Conservation (phyloP, 257 asterid species). For the Nicotiana tomentosiformis region DNA sequence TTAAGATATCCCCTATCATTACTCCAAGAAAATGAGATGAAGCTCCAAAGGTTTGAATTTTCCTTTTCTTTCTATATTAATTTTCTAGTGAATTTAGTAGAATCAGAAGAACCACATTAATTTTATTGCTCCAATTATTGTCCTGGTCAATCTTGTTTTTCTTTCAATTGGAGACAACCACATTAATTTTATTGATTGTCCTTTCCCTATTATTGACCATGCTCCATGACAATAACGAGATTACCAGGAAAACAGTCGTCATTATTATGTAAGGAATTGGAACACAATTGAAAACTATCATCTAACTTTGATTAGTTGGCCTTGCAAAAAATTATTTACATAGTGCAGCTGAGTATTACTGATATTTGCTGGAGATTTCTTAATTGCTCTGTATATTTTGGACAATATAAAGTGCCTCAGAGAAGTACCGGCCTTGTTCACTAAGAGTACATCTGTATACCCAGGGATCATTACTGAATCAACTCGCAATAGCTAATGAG, state of each 20-base stretch:
- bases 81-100: background rate
- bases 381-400: background rate
- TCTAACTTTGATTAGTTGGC: background rate
- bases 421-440: conserved; percentile 2
- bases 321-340: background rate
- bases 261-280: background rate
- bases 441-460: conserved; percentile 6
- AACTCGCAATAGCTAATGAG: conserved; percentile 88
- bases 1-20: background rate
- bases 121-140: background rate
- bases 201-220: background rate
- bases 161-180: background rate
- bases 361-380: background rate
- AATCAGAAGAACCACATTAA: background rate
- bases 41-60: background rate
- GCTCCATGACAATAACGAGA: background rate
- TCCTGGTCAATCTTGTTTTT: too few relatives aligned
- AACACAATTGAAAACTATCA: background rate
- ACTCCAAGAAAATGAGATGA: conserved; percentile 3
- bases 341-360: conserved; percentile 1
- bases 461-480: conserved; percentile 83
- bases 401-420: background rate
- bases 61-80: background rate
- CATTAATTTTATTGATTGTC: background rate
- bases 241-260: background rate